Evolutionary conservation across 2,329 filamentous ascomycete species (phyloP), one percentile per base, ranked within the genome.

Genomic region (Venturiaceae sp.): DNA sequence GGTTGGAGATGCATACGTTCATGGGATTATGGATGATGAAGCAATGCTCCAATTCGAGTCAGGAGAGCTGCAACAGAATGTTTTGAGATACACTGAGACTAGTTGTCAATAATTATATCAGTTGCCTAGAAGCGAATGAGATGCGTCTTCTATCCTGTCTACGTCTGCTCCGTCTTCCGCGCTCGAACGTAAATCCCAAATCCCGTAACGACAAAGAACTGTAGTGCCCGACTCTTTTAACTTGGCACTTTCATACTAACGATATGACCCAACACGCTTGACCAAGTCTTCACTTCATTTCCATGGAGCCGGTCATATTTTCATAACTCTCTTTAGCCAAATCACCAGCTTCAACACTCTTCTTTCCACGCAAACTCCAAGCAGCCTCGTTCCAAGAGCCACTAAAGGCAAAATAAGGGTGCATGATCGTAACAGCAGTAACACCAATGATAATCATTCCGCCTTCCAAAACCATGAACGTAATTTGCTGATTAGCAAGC

Each of bases 381-480:
- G 30, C 39, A 21, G 58, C 58, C 21, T 46, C 41, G 1, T 5
- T 14, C 60, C 60, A 63, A 2, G 46, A 32, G 11, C 58, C 56
- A 21, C 13, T 41, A 30, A 60, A 62, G 13, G 54, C 66, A 66
- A 67, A 16, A 4, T 73, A 74, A 0, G 80, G 80, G 63, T 82
- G 79, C 54, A 78, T 72, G 1, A 71, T 61, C 1, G 77, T 81
- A 60, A 81, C 65, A 1, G 65, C 67, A 4, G 74, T 58, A n/a
- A 72, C 70, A 3, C 78, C 74, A 14, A 80, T 65, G 3, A 70
- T 69, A 55, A 83, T 77, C 77, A 81, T 81, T 3, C 74, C 73
- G n/a, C 79, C 78, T 62, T 82, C 79, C 3, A 82, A 66, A 5
- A 75, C 66, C 64, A 81, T 76, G 64, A 81, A 80, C 16, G 74